Evolutionary conservation across 345 rosid genomes (phyloP).

Genomic region (Cardamine resedifolia): DNA sequence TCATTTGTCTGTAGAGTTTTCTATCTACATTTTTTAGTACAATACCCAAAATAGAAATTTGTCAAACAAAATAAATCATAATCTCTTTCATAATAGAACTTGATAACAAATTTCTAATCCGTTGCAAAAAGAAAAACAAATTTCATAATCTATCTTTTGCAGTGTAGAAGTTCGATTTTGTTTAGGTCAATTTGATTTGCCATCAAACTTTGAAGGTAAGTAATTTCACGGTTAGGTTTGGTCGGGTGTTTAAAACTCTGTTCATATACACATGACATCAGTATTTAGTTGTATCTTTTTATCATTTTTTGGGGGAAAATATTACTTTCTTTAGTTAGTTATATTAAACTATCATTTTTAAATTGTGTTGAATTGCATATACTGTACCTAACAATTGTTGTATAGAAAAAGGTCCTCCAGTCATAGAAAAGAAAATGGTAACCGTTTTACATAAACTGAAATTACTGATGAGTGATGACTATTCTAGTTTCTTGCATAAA

Average conservation of each 20-base stretch:
- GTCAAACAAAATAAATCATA: not conserved
- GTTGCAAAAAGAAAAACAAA: not conserved
- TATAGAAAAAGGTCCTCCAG: not conserved
- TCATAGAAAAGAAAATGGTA: not conserved
- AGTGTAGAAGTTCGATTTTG: not conserved
- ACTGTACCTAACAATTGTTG: not conserved
- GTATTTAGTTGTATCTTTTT: not conserved
- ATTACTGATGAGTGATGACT: not conserved
- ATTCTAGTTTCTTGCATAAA: not conserved
- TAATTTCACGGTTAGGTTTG: not conserved
- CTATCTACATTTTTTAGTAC: not conserved
- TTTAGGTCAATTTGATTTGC: not conserved
- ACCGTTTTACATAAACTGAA: not conserved
- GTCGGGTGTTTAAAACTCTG: not conserved
- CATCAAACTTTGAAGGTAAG: not conserved
- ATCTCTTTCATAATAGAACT: not conserved
- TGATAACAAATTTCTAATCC: not conserved
- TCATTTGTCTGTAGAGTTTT: not conserved
- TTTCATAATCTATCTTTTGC: no score
- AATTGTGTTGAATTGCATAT: not conserved
- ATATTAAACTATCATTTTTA: not conserved
- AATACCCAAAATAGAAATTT: conserved; percentile 3
- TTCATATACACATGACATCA: not conserved
- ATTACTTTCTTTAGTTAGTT: not conserved
- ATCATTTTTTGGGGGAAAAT: not conserved